Base-by-base conservation (phyloP, 1,284 basidiomycete genomes). In the Malassezia psittaci region DNA sequence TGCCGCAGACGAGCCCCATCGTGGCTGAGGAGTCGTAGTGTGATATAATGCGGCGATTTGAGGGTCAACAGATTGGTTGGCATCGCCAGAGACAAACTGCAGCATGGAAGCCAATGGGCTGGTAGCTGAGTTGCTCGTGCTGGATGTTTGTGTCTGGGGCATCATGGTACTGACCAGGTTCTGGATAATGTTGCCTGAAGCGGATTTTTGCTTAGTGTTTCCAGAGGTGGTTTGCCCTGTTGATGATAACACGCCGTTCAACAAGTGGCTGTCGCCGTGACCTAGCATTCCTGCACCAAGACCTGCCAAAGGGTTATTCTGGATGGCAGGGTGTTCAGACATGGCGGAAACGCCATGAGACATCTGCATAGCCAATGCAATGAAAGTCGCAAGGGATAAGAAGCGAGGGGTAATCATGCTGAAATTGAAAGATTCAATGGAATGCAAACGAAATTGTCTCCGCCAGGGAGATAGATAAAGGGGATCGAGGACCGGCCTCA, bases 1-100 rank as follows among this genome's bases (percentile, higher is more conserved):
- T 24, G 65, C 48, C n/a, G 72, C 61, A 1, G 60, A 38, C 36
- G 74, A 67, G 8, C 73, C 73, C 63, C 71, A 75, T 15, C 72
- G 60, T 12, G 54, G 54, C 35, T 15, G 33, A 9, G 43, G 42
- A 21, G 13, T 19, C 6, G 10, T 11, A 4, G 50, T 42, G 12
- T 33, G 21, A 48, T 56, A 56, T 34, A 21, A 16, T 12, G 54
- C 43, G 42, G 38, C 39, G 42, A 24, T 37, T 18, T 10, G 45
- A 37, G 18, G 38, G 35, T 19, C 42, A 13, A 29, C 34, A n/a
- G 21, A 1, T 21, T 13, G 12, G 18, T n/a, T 32, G 16, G 42
- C 42, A 35, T 11, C 44, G 29, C 33, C 15, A 35, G 32, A 24
- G 46, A 29, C 11, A 12, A 10, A 18, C 46, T 12, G 34, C 46